A percentile compares a stretch with the other conserved stretches of the same genome.
Conservation (phyloP, 306 rosid species). For the Medicago ruthenica region DNA sequence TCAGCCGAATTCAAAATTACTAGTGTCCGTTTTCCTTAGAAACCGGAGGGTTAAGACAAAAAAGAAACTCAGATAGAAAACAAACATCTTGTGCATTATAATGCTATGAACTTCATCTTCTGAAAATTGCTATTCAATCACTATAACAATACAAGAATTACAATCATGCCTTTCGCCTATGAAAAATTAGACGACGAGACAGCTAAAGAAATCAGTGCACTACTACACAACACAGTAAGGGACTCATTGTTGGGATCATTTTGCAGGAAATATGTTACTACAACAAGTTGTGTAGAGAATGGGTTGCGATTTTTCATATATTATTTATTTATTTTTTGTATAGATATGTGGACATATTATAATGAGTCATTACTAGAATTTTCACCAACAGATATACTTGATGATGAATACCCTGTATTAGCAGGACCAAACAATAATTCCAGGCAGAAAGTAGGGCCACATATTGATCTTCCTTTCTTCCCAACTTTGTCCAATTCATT, state of each 20-base stretch:
- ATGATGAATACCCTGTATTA: constrained; percentile 62
- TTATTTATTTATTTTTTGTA: constrained; percentile 27
- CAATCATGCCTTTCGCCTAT: constrained; percentile 50
- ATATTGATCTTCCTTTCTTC: constrained; percentile 74
- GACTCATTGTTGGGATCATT: constrained; percentile 38
- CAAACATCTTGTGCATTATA: constrained; percentile 13
- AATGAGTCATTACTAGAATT: constrained; percentile 38
- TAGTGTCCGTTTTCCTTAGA: background rate
- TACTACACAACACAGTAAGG: constrained; percentile 26
- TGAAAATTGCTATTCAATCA: constrained; percentile 40
- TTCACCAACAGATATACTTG: constrained; percentile 40
- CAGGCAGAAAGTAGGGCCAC: constrained; percentile 86
- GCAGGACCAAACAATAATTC: constrained; percentile 94
- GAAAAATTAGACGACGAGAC: constrained; percentile 47
- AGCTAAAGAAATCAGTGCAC: constrained; percentile 32
- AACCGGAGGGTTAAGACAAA: background rate
- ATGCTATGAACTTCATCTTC: constrained; percentile 32
- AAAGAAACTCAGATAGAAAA: background rate
- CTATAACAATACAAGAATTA: constrained; percentile 51
- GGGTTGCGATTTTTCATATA: constrained; percentile 5
- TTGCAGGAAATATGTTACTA: constrained; percentile 24
- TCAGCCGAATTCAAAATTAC: background rate
- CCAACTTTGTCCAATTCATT: constrained; percentile 85
- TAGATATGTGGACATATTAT: constrained; percentile 25
- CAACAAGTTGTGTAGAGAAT: constrained; percentile 20